Percentiles rank a stretch among this genome's conserved stretches.
Evolutionary conservation across 352 stramenopile species (phyloP).

Genomic region (Detonula confervacea): DNA sequence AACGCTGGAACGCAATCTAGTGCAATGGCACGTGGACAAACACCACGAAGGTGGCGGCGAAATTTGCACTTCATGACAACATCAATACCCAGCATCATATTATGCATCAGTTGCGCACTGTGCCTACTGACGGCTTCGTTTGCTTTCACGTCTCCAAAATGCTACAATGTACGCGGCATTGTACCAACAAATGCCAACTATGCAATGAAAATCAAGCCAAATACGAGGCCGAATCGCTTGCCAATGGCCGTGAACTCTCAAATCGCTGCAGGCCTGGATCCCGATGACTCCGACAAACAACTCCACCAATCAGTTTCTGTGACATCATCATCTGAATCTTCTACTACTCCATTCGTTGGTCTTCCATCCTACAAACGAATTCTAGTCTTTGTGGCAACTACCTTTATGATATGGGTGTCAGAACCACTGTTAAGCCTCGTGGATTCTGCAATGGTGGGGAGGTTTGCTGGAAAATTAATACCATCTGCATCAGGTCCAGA

Average conservation of each 20-base stretch:
- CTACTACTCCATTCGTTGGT: slow-evolving; percentile 43
- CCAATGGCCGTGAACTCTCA: not conserved
- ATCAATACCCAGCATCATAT: not conserved
- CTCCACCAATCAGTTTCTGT: not conserved
- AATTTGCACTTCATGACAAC: not conserved
- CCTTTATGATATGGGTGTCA: slow-evolving; percentile 79
- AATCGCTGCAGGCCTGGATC: not conserved
- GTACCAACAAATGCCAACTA: not conserved
- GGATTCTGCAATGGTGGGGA: slow-evolving; percentile 77
- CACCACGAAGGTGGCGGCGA: not conserved
- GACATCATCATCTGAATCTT: not conserved
- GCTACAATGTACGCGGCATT: not conserved
- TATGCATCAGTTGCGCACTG: not conserved
- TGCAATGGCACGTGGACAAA: not conserved
- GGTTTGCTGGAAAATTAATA: slow-evolving; percentile 34
- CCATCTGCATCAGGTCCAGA: not conserved
- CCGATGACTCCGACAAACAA: slow-evolving; percentile 4
- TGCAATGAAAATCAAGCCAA: not conserved
- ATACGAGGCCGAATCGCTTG: not conserved
- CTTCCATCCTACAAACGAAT: slow-evolving; percentile 58
- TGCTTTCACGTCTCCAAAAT: not conserved
- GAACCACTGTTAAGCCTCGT: slow-evolving; percentile 82
- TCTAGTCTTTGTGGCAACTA: slow-evolving; percentile 72
- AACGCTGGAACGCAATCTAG: not conserved
- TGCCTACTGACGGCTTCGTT: not conserved